Percentiles rank a stretch among this genome's conserved stretches.
Conservation (phyloP, 106 monocot genomes). For the Allium sativum region DNA sequence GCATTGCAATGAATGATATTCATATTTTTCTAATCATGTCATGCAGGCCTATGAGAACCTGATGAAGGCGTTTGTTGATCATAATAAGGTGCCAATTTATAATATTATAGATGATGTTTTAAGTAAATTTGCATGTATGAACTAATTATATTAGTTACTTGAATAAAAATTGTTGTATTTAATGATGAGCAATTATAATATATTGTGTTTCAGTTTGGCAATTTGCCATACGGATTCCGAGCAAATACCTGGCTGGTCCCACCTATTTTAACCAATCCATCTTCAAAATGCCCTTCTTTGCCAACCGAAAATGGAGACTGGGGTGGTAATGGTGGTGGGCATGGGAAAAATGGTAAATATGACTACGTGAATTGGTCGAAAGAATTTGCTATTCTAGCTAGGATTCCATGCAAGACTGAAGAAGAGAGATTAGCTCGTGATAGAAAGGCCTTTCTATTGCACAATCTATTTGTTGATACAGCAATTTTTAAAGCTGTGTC, state of each 20-base stretch:
- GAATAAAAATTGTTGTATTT: too few species aligned
- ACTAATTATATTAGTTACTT: neutral
- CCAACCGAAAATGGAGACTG: slow-evolving; percentile 79
- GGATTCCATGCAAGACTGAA: slow-evolving; percentile 76
- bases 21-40: neutral
- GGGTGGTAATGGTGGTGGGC: slow-evolving; percentile 74
- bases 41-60: slow-evolving; percentile 81
- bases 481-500: slow-evolving; percentile 51
- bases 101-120: neutral
- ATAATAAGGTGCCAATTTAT: slow-evolving; percentile 62
- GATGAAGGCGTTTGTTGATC: slow-evolving; percentile 93
- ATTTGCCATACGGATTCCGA: slow-evolving; percentile 89
- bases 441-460: slow-evolving; percentile 82
- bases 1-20: neutral
- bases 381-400: slow-evolving; percentile 57
- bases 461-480: slow-evolving; percentile 75
- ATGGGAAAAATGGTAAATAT: slow-evolving; percentile 40
- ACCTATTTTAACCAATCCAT: slow-evolving; percentile 45
- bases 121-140: neutral
- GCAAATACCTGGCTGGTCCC: slow-evolving; percentile 95
- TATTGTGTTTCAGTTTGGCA: slow-evolving; percentile 67
- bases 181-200: neutral
- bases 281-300: slow-evolving; percentile 31
- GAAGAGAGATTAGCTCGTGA: slow-evolving; percentile 77
- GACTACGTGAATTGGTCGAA: slow-evolving; percentile 56